Conservation (phyloP, 2,329 filamentous ascomycete genomes). For the Arthrobotrys megalospora region DNA sequence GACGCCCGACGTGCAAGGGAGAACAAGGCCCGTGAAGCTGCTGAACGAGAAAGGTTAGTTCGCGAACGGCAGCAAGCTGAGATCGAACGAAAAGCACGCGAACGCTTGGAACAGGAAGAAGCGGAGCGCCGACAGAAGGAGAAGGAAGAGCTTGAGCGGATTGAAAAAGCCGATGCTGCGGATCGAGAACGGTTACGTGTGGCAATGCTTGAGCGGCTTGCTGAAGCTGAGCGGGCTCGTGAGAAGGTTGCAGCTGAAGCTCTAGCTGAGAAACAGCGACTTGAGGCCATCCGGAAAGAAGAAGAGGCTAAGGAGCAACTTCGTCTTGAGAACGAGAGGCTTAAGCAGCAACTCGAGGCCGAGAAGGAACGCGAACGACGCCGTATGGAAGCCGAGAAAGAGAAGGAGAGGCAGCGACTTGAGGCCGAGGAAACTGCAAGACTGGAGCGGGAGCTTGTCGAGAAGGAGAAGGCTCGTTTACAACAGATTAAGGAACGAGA, state of each 20-base stretch:
- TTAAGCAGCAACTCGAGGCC: slow-evolving; percentile 66
- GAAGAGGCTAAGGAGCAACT: slow-evolving; percentile 65
- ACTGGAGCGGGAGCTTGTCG: slow-evolving; percentile 62
- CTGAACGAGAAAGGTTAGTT: slow-evolving; percentile 76
- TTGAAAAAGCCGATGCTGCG: slow-evolving; percentile 69
- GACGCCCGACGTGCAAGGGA: slow-evolving; percentile 50
- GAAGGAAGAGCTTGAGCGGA: slow-evolving; percentile 70
- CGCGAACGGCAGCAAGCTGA: slow-evolving; percentile 79
- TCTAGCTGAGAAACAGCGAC: slow-evolving; percentile 75
- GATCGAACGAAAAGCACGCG: slow-evolving; percentile 90
- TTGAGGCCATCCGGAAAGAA: slow-evolving; percentile 64
- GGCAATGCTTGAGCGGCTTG: slow-evolving; percentile 52
- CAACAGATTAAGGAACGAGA: slow-evolving; percentile 60
- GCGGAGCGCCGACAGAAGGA: slow-evolving; percentile 68
- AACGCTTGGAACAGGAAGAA: slow-evolving; percentile 73
- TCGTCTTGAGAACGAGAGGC: slow-evolving; percentile 65
- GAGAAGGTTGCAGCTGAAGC: slow-evolving; percentile 88
- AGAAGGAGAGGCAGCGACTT: slow-evolving; percentile 62
- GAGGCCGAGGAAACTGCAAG: slow-evolving; percentile 60
- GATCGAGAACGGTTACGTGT: slow-evolving; percentile 52
- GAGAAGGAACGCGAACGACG: slow-evolving; percentile 65
- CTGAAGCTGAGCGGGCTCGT: slow-evolving; percentile 68
- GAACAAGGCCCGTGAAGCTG: slow-evolving; percentile 72
- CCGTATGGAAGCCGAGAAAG: slow-evolving; percentile 63
- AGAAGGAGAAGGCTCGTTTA: slow-evolving; percentile 61